These are phyloP conservation scores for Jaenimonas drosophilae DNA, from an alignment of 208 protist genomes.

Conservation along the genomic window DNA sequence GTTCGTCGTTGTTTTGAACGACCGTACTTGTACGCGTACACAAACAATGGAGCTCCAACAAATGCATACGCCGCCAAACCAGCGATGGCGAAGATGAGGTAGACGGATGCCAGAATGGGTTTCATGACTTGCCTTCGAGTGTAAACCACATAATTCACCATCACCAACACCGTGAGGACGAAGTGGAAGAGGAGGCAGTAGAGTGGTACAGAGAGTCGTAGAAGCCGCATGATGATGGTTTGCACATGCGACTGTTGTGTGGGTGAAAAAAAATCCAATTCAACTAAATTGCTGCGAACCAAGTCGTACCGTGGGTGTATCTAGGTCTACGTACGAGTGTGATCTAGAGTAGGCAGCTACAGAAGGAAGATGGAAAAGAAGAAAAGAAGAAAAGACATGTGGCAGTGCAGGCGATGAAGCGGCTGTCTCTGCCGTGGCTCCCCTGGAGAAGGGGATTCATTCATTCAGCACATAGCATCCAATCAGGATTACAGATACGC, in stretches of 20 bases:
- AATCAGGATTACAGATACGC: no score
- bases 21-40: constrained; percentile 83
- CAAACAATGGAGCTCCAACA: constrained; percentile 45
- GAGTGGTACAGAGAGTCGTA: constrained; percentile 46
- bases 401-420: no score
- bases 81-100: constrained; percentile 55
- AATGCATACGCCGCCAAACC: constrained; percentile 27
- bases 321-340: not conserved
- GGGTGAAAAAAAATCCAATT: not conserved
- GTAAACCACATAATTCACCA: constrained; percentile 48
- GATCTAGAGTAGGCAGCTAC: constrained; percentile 2
- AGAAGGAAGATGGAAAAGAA: not conserved
- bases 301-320: not conserved
- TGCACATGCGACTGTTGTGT: not conserved
- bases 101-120: constrained; percentile 9
- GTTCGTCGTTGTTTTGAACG: constrained; percentile 13
- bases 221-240: constrained; percentile 25
- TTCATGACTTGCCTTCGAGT: constrained; percentile 3
- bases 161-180: constrained; percentile 28
- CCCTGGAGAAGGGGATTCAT: no score
- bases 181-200: constrained; percentile 58
- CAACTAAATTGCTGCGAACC: not conserved
- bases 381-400: constrained; percentile 4
- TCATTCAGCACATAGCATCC: no score
- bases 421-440: no score